A percentile compares a stretch with the other conserved stretches of the same genome.
Conservation (phyloP, 2,329 filamentous ascomycete genomes). For the Hortaea sp. region DNA sequence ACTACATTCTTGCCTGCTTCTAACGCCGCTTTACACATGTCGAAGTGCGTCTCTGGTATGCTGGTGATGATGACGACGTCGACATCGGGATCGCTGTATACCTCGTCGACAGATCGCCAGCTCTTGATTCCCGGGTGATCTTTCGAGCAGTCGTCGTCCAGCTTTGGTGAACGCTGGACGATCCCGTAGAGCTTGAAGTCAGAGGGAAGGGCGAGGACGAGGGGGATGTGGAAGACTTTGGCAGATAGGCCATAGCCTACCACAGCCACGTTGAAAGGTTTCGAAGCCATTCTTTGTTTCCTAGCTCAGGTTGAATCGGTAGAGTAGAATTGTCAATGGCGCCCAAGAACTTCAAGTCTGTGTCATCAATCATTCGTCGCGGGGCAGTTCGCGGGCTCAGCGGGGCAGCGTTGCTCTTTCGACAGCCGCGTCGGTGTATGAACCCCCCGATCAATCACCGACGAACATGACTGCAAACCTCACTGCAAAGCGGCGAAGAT, state of each 20-base stretch:
- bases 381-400: too few relatives aligned
- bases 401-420: too few relatives aligned
- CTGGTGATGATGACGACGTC: slow-evolving; percentile 64
- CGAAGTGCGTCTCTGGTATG: slow-evolving; percentile 60
- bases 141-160: slow-evolving; percentile 54
- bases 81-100: slow-evolving; percentile 56
- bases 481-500: too few relatives aligned
- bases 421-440: too few relatives aligned
- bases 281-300: slow-evolving; percentile 9
- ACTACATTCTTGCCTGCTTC: slow-evolving; percentile 66
- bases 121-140: slow-evolving; percentile 58
- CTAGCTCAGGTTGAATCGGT: not conserved
- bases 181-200: slow-evolving; percentile 62
- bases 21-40: slow-evolving; percentile 54
- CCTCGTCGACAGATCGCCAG: slow-evolving; percentile 51
- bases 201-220: slow-evolving; percentile 52
- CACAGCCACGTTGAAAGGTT: slow-evolving; percentile 45
- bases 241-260: slow-evolving; percentile 56
- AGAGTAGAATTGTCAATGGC: too few relatives aligned
- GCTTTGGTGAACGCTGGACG: slow-evolving; percentile 60
- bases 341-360: too few relatives aligned
- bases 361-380: too few relatives aligned
- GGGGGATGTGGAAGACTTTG: slow-evolving; percentile 77
- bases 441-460: too few relatives aligned
- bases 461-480: too few relatives aligned